Base-by-base conservation (phyloP, 2,329 filamentous ascomycete species). In the Talaromyces sp. region DNA sequence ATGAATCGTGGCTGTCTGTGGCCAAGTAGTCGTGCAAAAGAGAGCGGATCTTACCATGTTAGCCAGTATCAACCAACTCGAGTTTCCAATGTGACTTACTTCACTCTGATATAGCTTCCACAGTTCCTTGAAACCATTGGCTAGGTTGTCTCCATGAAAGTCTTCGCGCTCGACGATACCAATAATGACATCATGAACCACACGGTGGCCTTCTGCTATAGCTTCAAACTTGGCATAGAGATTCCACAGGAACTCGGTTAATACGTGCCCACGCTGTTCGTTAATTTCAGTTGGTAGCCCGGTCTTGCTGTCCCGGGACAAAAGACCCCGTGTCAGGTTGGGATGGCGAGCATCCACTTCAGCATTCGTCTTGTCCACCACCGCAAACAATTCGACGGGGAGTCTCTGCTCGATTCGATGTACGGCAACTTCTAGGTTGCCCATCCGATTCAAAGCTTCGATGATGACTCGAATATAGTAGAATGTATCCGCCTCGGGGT, bases 31-130 rank as follows among this genome's bases (percentile, higher is more conserved):
- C 96, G 76, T 98, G 95, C 61, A 99, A 80, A 14, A 99, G 80
- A 5, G 93, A 96, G 50, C 93, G 87, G 67, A 99, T 98, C 82
- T 78, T 36, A 5, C 30, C 54, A 31, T 47, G 52, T 28, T 56
- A 59, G 27, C 9, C 27, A 56, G 53, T 18, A 4, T 18, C 44
- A 27, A 51, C 40, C 28, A 3, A 10, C 44, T 3, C 33, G 27
- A 10, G 1, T 40, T 40, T 12, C 36, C 18, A 30, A 53, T 9
- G 27, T 36, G 27, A 58, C 70, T 59, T 69, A 81, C 79, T 73
- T 99, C 95, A 75, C 96, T 98, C 72, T 99, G 95, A 70, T 97
- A 94, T 7, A 99, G 81, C 72, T 97, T 96, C 96, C 96, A 99
- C 47, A 99, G 80, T 77, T 98, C 95, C 71, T 94, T 95, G 77